A percentile compares a stretch with the other conserved stretches of the same genome.
phyloP scores from a whole-genome alignment of 768 basidiomycete species.

The Kwoniella sp. region DNA sequence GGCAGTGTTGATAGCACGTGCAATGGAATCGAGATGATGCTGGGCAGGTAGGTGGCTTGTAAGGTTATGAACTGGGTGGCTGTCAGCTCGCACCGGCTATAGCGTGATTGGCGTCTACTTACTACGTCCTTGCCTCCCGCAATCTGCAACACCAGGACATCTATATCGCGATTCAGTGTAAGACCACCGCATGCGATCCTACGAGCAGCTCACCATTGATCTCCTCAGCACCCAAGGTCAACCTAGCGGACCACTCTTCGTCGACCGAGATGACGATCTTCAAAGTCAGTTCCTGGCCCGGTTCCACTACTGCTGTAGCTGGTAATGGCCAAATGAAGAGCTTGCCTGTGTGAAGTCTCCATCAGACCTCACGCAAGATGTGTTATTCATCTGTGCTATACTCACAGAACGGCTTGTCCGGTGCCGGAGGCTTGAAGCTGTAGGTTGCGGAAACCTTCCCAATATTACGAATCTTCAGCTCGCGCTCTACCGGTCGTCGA shows the following conservation, averaged over 20 bases:
- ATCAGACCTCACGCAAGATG: no score
- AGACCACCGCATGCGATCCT: not conserved
- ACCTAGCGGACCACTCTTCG: constrained; percentile 12
- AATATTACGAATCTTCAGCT: constrained; percentile 23
- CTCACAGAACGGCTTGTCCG: constrained; percentile 35
- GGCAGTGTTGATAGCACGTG: constrained; percentile 20
- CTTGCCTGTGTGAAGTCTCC: constrained; percentile 31
- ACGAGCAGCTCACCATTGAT: constrained; percentile 28
- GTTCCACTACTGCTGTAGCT: constrained; percentile 16
- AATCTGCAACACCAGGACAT: constrained; percentile 37
- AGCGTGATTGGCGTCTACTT: not conserved
- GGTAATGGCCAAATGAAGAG: constrained; percentile 32
- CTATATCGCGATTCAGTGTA: constrained; percentile 8
- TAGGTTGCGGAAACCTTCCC: constrained; percentile 33
- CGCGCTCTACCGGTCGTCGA: constrained; percentile 13
- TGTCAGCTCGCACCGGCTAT: not conserved
- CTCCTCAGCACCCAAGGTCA: constrained; percentile 30
- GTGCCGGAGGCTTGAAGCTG: constrained; percentile 28
- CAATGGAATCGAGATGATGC: constrained; percentile 26
- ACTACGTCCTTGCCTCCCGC: constrained; percentile 35
- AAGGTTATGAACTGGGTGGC: constrained; percentile 32
- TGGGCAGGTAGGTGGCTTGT: constrained; percentile 24
- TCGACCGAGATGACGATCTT: constrained; percentile 23
- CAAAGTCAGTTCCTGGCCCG: constrained; percentile 22
- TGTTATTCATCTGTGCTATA: no score